phyloP scores from a whole-genome alignment of 2,329 filamentous ascomycete genomes.

The Monosporascus cannonballus region DNA sequence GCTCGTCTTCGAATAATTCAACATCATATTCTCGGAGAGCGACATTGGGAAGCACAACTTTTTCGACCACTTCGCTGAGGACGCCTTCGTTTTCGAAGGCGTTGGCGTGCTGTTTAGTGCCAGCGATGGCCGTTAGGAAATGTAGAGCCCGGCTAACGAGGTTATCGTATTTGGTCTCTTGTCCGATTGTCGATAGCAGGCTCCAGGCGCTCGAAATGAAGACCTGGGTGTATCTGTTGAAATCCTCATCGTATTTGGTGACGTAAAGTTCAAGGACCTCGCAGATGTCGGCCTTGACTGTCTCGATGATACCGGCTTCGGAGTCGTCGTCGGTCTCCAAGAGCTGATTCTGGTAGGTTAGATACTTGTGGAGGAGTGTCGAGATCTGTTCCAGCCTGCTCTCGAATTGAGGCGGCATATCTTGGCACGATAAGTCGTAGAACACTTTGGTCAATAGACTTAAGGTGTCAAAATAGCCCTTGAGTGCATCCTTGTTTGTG shows the following conservation, averaged over 20 bases:
- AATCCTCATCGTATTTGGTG: conserved; percentile 93
- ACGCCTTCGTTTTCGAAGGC: conserved; percentile 80
- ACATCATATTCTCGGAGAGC: conserved; percentile 87
- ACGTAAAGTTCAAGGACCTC: conserved; percentile 85
- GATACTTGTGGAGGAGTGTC: conserved; percentile 81
- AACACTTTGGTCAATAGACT: conserved; percentile 88
- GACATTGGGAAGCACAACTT: conserved; percentile 91
- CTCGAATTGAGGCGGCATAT: conserved; percentile 91
- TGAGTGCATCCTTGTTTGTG: conserved; percentile 67
- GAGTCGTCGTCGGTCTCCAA: conserved; percentile 83
- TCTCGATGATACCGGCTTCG: conserved; percentile 78
- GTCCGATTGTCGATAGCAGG: conserved; percentile 77
- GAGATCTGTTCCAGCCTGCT: conserved; percentile 76
- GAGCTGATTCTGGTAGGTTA: conserved; percentile 80
- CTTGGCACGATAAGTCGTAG: conserved; percentile 95
- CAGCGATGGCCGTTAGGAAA: conserved; percentile 85
- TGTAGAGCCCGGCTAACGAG: conserved; percentile 91
- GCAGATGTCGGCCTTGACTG: conserved; percentile 88
- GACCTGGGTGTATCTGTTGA: conserved; percentile 69
- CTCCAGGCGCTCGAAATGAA: conserved; percentile 92
- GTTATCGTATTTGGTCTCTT: conserved; percentile 88
- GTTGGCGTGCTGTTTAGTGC: conserved; percentile 68
- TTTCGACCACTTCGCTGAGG: conserved; percentile 83
- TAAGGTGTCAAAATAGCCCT: conserved; percentile 75
- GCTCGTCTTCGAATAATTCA: conserved; percentile 96